phyloP scores from a whole-genome alignment of 768 basidiomycete genomes.

The Ephemerocybe angulata region DNA sequence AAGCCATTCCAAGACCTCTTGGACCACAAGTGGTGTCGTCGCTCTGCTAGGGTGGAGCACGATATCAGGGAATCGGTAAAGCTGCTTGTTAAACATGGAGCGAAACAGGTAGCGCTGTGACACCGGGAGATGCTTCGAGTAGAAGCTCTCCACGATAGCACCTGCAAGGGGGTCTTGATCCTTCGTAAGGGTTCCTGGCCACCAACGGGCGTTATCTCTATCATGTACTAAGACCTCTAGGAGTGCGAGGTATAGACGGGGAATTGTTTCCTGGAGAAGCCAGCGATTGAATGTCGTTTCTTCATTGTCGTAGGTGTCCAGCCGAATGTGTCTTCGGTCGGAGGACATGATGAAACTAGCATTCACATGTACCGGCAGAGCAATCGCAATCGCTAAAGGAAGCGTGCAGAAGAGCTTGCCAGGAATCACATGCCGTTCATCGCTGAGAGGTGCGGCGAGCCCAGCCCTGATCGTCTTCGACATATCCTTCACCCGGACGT shows the following conservation, averaged over 20 bases:
- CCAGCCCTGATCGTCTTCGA: constrained; percentile 19
- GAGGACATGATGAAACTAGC: constrained; percentile 45
- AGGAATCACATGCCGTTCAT: neutral
- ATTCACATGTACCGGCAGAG: constrained; percentile 44
- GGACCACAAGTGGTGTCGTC: neutral
- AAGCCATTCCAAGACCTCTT: neutral
- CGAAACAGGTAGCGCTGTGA: neutral
- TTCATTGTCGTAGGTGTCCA: constrained; percentile 31
- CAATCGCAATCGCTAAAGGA: constrained; percentile 36
- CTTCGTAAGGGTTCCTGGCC: constrained; percentile 25
- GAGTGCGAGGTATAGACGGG: constrained; percentile 36
- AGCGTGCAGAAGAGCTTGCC: constrained; percentile 41
- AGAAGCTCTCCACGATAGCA: constrained; percentile 2
- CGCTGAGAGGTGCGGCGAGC: constrained; percentile 25
- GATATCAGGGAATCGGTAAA: constrained; percentile 7
- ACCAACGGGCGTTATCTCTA: constrained; percentile 27
- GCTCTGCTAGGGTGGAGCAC: neutral
- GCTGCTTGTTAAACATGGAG: constrained; percentile 14
- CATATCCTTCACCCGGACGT: neutral
- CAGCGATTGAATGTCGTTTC: constrained; percentile 42
- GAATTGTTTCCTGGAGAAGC: constrained; percentile 34
- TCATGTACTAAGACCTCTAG: constrained; percentile 24
- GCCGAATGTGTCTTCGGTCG: constrained; percentile 42
- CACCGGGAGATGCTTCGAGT: neutral
- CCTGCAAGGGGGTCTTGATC: constrained; percentile 12